These are phyloP conservation scores for Solanum appendiculatum DNA, from an alignment of 257 asterid species.

Conservation along the genomic window DNA sequence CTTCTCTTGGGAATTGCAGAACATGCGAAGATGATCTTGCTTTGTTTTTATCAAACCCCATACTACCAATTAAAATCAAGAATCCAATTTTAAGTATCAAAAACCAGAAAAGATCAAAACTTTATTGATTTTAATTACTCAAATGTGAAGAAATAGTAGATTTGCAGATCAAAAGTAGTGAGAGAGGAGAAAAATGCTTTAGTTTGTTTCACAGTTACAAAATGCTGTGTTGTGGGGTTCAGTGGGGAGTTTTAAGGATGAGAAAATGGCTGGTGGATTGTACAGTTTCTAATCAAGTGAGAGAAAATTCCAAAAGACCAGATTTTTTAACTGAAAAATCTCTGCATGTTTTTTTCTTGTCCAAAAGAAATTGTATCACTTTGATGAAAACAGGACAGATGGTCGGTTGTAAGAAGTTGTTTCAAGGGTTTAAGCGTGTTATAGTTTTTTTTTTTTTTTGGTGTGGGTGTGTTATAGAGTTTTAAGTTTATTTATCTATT, in stretches of 20 bases:
- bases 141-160: neutral
- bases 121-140: neutral
- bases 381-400: neutral
- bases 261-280: neutral
- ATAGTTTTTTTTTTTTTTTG: too few species aligned
- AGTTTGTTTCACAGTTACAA: neutral
- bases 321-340: neutral
- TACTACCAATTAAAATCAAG: neutral
- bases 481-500: too few species aligned
- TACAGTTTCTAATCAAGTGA: neutral
- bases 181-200: neutral
- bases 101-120: neutral
- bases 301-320: neutral
- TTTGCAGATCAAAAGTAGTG: neutral
- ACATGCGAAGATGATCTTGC: slow-evolving; percentile 6
- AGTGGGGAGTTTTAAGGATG: neutral
- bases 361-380: neutral
- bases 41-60: slow-evolving; percentile 1
- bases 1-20: slow-evolving; percentile 3
- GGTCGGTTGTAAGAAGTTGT: neutral
- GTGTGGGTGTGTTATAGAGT: too few species aligned
- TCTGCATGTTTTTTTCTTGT: neutral
- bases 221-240: neutral
- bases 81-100: neutral
- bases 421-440: neutral